These are phyloP conservation scores for Yamadazyma sp. DNA, from an alignment of 805 yeast genomes.

Conservation along the genomic window DNA sequence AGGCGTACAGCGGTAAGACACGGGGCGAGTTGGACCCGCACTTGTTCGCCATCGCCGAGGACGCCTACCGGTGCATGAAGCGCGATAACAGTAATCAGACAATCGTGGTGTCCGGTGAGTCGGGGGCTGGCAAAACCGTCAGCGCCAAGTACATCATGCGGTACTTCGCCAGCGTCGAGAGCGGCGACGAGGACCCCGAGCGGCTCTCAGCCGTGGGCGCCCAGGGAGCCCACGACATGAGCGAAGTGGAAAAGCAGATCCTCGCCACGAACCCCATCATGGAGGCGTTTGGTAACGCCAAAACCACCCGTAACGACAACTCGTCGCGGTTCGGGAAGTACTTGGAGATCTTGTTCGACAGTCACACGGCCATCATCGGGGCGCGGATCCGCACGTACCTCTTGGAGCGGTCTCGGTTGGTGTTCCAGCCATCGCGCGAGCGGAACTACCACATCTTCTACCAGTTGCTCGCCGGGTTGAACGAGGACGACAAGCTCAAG, in stretches of 20 bases:
- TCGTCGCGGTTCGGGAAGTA: slow-evolving; percentile 98
- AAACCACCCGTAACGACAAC: slow-evolving; percentile 94
- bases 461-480: slow-evolving; percentile 78
- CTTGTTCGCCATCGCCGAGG: slow-evolving; percentile 95
- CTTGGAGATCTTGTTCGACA: slow-evolving; percentile 83
- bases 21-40: slow-evolving; percentile 97
- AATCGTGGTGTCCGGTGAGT: slow-evolving; percentile 94
- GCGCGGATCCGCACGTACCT: slow-evolving; percentile 92
- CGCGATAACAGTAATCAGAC: slow-evolving; percentile 85
- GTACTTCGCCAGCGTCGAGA: slow-evolving; percentile 92
- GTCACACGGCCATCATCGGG: slow-evolving; percentile 77
- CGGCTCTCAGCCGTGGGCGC: slow-evolving; percentile 10
- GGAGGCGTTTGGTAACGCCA: slow-evolving; percentile 99
- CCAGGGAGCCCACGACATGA: slow-evolving; percentile 60
- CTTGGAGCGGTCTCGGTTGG: slow-evolving; percentile 90
- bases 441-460: slow-evolving; percentile 95
- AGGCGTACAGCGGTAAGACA: slow-evolving; percentile 88
- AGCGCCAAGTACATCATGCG: slow-evolving; percentile 97
- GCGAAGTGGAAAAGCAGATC: slow-evolving; percentile 89
- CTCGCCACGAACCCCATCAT: slow-evolving; percentile 95
- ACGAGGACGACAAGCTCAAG: slow-evolving; percentile 51
- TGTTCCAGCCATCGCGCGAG: slow-evolving; percentile 87
- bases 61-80: slow-evolving; percentile 94
- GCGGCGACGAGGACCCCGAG: slow-evolving; percentile 34
- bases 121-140: slow-evolving; percentile 98